These are phyloP conservation scores for Micractinium sp. DNA, from an alignment of 139 green algal genomes.

Conservation along the genomic window DNA sequence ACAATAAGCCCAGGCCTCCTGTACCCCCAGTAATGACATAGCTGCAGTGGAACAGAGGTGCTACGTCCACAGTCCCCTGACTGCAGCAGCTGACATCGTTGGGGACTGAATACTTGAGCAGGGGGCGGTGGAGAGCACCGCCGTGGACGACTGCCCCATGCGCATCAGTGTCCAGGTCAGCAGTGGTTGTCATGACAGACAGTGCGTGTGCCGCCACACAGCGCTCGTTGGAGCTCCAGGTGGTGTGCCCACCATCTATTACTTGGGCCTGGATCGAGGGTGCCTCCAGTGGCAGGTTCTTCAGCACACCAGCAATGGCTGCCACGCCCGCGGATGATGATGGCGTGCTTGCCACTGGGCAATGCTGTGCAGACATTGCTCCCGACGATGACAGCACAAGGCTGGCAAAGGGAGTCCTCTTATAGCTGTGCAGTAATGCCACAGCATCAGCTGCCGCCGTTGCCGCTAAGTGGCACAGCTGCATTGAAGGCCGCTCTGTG, in stretches of 20 bases:
- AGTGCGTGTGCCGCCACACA: neutral
- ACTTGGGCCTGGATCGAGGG: too few relatives aligned
- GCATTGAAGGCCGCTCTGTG: too few relatives aligned
- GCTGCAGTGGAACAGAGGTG: neutral
- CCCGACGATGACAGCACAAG: neutral
- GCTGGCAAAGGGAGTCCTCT: too few relatives aligned
- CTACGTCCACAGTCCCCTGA: too few relatives aligned
- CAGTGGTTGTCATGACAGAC: neutral
- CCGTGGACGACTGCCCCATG: neutral
- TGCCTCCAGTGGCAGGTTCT: constrained; percentile 15
- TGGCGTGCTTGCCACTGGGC: too few relatives aligned
- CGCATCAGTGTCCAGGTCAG: neutral
- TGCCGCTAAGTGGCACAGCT: too few relatives aligned
- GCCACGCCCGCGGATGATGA: neutral
- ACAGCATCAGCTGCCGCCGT: too few relatives aligned
- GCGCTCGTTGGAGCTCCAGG: too few relatives aligned
- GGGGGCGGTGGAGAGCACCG: neutral
- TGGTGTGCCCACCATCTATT: too few relatives aligned
- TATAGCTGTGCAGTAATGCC: too few relatives aligned
- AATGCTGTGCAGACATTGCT: neutral
- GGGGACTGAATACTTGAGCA: neutral
- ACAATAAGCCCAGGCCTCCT: constrained; percentile 66
- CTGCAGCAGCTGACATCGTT: too few relatives aligned
- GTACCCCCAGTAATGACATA: constrained; percentile 67
- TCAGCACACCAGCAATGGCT: constrained; percentile 4